Conservation (phyloP, 305 asterid species). For the Rubia tinctorum region DNA sequence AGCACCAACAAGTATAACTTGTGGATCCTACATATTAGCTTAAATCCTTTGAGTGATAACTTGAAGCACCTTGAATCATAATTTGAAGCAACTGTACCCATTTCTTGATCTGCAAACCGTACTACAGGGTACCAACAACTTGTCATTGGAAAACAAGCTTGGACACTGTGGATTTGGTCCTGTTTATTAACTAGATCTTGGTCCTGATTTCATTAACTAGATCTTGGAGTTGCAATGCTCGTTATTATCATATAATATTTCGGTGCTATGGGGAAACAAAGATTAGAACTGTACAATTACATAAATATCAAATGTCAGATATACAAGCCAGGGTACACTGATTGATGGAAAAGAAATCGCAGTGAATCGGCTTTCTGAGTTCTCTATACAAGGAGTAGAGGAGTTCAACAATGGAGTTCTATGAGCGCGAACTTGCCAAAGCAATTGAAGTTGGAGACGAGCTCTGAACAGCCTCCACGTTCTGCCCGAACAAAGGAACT, state of each 20-base stretch:
- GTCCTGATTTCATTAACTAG: not conserved
- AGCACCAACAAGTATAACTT: no score
- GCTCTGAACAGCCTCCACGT: no score
- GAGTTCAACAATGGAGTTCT: constrained; percentile 23
- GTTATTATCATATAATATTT: not conserved
- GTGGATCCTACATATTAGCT: no score
- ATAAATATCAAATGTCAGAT: not conserved
- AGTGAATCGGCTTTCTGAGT: constrained; percentile 22
- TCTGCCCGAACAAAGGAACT: no score
- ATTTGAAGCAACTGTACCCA: no score
- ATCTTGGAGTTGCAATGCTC: not conserved
- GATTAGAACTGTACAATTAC: not conserved
- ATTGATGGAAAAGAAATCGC: constrained; percentile 22
- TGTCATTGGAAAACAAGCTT: constrained; percentile 17
- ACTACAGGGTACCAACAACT: constrained; percentile 17
- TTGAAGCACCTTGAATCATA: no score
- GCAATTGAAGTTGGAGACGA: constrained; percentile 20
- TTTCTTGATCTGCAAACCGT: constrained; percentile 13
- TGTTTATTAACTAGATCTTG: constrained; percentile 20
- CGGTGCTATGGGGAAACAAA: not conserved
- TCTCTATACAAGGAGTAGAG: constrained; percentile 20
- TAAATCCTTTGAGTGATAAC: no score
- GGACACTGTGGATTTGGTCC: constrained; percentile 25
- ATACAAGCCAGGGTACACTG: constrained; percentile 19
- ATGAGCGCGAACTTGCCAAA: constrained; percentile 23